A percentile compares a stretch with the other conserved stretches of the same genome.
Conservation (phyloP, 1,284 basidiomycete species). For the Phlebopus sp. region DNA sequence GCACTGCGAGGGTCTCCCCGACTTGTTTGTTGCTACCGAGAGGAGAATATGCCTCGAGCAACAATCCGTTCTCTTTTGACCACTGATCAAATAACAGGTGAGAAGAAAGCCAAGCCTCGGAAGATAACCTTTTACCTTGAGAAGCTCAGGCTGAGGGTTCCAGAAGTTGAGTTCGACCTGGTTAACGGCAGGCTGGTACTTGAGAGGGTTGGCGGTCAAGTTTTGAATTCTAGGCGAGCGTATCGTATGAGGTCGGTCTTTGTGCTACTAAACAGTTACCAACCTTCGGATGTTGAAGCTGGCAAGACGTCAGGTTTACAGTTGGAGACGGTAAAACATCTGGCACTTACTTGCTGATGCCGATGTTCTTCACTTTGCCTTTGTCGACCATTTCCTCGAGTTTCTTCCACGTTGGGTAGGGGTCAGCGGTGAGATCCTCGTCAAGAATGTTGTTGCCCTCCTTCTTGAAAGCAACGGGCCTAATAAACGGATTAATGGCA, state of each 20-base stretch:
- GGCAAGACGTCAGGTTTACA: background rate
- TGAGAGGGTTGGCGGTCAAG: conserved; percentile 67
- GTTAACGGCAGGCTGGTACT: conserved; percentile 74
- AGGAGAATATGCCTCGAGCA: conserved; percentile 79
- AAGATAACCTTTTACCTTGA: conserved; percentile 48
- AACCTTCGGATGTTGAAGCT: conserved; percentile 30
- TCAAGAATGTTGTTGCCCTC: conserved; percentile 52
- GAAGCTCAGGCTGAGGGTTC: conserved; percentile 80
- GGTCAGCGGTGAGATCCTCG: conserved; percentile 63
- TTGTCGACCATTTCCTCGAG: conserved; percentile 77
- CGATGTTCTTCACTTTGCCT: conserved; percentile 82
- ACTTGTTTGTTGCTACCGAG: conserved; percentile 66
- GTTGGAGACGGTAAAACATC: conserved; percentile 1
- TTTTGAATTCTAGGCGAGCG: conserved; percentile 48
- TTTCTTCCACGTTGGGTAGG: conserved; percentile 81
- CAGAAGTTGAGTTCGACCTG: conserved; percentile 84
- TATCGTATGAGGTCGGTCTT: background rate
- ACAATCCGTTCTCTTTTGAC: conserved; percentile 60
- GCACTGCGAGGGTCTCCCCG: conserved; percentile 49
- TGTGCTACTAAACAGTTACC: background rate
- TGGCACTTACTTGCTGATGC: conserved; percentile 69
- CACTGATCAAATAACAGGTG: conserved; percentile 37
- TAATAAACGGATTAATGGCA: conserved; percentile 20
- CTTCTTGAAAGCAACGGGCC: conserved; percentile 71
- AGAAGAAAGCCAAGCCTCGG: background rate